A percentile compares a stretch with the other conserved stretches of the same genome.
phyloP scores from a whole-genome alignment of 768 basidiomycete species.

The Panaeolus cyanescens region DNA sequence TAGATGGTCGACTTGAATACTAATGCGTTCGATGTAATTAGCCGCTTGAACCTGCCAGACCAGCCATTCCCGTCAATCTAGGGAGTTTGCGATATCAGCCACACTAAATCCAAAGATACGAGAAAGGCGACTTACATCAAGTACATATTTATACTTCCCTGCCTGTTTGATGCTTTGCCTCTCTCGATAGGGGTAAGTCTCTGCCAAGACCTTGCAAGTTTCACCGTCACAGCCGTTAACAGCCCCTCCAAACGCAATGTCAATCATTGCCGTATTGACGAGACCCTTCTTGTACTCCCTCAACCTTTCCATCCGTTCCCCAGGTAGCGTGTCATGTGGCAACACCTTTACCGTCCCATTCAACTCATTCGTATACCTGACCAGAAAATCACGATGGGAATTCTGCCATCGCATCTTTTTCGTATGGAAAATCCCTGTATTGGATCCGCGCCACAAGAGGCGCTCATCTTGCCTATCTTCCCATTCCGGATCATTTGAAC shows the following conservation, averaged over 20 bases:
- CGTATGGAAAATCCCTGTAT: conserved; percentile 60
- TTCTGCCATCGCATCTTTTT: conserved; percentile 44
- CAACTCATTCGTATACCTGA: conserved; percentile 42
- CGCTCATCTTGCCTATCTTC: conserved; percentile 62
- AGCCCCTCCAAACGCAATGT: conserved; percentile 56
- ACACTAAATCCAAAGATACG: neutral
- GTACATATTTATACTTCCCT: conserved; percentile 59
- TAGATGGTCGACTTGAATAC: conserved; percentile 74
- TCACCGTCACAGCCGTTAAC: conserved; percentile 41
- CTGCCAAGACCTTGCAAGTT: conserved; percentile 44
- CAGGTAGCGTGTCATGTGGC: conserved; percentile 25
- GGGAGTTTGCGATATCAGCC: neutral
- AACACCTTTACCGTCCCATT: conserved; percentile 42
- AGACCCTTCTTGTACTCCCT: conserved; percentile 33
- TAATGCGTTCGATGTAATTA: conserved; percentile 62
- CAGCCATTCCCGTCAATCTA: conserved; percentile 69
- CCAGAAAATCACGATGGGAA: conserved; percentile 51
- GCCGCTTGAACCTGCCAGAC: conserved; percentile 69
- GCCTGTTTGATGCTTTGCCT: conserved; percentile 47
- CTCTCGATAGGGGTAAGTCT: conserved; percentile 51
- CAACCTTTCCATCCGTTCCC: conserved; percentile 35
- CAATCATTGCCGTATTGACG: conserved; percentile 58
- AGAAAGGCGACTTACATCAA: conserved; percentile 45
- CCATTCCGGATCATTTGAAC: conserved; percentile 61
- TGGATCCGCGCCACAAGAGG: conserved; percentile 74